These are phyloP conservation scores for Haemoproteus tartakovskyi DNA, from an alignment of 169 alveolate species.

Conservation along the genomic window DNA sequence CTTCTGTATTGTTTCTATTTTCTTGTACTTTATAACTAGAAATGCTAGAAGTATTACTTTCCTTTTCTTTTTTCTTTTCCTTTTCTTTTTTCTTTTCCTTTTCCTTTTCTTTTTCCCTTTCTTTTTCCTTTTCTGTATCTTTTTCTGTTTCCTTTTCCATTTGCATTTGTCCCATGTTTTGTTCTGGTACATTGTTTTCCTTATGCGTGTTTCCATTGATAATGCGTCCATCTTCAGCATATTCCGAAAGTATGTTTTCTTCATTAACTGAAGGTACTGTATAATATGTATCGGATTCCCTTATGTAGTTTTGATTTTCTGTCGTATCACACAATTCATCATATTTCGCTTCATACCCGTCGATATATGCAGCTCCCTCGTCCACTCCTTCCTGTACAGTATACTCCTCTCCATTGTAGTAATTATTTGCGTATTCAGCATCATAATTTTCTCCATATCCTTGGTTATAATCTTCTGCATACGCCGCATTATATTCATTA, in stretches of 20 bases:
- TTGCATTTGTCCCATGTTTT: not conserved
- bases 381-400: no score
- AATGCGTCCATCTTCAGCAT: not conserved
- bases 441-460: not conserved
- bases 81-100: not conserved
- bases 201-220: not conserved
- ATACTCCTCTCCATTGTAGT: not conserved
- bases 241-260: not conserved
- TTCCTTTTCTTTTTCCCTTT: not conserved
- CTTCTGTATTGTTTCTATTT: not conserved
- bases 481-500: not conserved
- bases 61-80: not conserved
- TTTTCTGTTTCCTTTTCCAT: not conserved
- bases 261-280: no score
- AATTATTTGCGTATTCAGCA: not conserved
- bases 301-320: not conserved
- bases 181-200: not conserved
- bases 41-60: no score
- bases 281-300: no score
- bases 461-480: not conserved
- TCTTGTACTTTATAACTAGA: conserved; percentile 2
- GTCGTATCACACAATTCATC: not conserved
- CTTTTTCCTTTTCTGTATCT: not conserved
- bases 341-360: not conserved
- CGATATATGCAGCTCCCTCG: not conserved